Percentiles rank a stretch among this genome's conserved stretches.
phyloP scores from a whole-genome alignment of 75 land plant genomes.

The Chamaecyparis obtusa region DNA sequence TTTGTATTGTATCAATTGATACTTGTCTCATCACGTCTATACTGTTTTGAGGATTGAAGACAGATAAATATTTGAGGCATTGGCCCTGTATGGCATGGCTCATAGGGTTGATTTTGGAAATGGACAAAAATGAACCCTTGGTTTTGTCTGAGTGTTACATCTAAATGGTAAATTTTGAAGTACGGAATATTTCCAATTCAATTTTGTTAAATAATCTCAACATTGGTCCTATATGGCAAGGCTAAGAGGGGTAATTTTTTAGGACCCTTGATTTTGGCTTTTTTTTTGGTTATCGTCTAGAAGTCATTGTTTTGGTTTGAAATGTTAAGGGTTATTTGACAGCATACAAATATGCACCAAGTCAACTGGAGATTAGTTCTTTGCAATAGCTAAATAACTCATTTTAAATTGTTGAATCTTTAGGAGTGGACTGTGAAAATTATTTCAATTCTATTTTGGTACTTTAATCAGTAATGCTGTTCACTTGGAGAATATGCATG shows the following conservation, averaged over 20 bases:
- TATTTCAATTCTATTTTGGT: background rate
- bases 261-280: background rate
- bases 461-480: background rate
- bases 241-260: background rate
- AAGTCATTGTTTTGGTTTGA: no score
- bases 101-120: background rate
- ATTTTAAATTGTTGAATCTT: background rate
- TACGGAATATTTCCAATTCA: background rate
- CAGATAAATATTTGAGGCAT: background rate
- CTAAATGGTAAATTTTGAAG: background rate
- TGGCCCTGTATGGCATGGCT: background rate
- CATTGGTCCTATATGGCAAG: background rate
- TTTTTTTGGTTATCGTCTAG: background rate
- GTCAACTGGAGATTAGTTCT: background rate
- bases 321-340: background rate
- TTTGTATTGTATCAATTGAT: background rate
- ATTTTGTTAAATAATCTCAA: background rate
- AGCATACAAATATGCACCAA: background rate
- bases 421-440: no score
- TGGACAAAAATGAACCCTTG: background rate
- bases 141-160: background rate
- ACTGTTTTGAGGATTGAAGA: background rate
- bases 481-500: background rate
- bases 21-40: background rate
- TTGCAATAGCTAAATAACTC: background rate